phyloP scores from a whole-genome alignment of 2,329 filamentous ascomycete genomes.

The Verticillium longisporum region DNA sequence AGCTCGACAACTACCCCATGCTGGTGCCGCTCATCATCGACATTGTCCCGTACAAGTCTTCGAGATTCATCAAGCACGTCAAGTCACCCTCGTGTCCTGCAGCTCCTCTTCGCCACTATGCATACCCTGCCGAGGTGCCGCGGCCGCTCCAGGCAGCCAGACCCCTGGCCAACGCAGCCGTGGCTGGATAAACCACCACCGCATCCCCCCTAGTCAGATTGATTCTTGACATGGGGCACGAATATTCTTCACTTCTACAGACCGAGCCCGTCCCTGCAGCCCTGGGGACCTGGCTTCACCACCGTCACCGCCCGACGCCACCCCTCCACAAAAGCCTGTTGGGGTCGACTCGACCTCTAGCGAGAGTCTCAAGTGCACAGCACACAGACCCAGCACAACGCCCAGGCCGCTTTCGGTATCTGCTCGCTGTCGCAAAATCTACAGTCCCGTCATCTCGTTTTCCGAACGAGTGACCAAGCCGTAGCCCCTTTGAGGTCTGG shows the following conservation, averaged over 20 bases:
- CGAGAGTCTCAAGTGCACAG: neutral
- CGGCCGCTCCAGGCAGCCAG: neutral
- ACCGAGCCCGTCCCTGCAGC: neutral
- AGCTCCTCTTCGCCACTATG: neutral
- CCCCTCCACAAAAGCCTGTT: neutral
- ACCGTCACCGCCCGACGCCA: neutral
- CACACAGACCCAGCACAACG: neutral
- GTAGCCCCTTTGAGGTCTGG: neutral
- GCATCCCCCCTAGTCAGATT: neutral
- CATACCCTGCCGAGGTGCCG: neutral
- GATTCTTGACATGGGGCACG: neutral
- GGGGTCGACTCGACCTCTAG: neutral
- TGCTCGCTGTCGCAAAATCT: too few relatives aligned
- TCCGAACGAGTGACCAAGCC: neutral
- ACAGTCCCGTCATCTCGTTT: too few relatives aligned
- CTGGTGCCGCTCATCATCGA: slow-evolving; percentile 12
- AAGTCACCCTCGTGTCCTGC: slow-evolving; percentile 3
- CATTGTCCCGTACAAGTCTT: neutral
- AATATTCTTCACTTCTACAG: neutral
- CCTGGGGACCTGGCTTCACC: neutral
- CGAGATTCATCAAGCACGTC: neutral
- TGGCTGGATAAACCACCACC: neutral
- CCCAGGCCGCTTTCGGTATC: too few relatives aligned
- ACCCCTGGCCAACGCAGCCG: neutral
- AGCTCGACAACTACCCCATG: slow-evolving; percentile 13